These are phyloP conservation scores for Delitschia confertaspora DNA, from an alignment of 495 filamentous ascomycete genomes.

Conservation along the genomic window DNA sequence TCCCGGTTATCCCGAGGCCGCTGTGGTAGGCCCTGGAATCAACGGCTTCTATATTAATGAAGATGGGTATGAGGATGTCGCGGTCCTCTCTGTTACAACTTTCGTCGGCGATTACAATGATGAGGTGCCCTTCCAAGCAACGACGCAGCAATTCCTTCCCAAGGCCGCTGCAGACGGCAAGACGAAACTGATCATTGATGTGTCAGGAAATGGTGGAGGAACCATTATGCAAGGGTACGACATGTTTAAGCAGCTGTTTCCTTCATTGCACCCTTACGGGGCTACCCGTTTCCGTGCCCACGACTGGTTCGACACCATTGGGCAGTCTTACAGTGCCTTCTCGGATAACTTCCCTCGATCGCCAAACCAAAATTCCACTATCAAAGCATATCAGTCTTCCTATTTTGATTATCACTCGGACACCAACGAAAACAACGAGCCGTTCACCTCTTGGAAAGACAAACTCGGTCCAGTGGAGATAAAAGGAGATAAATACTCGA, in stretches of 20 bases:
- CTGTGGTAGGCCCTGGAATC: slow-evolving; percentile 38
- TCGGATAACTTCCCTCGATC: slow-evolving; percentile 10
- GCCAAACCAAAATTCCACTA: neutral
- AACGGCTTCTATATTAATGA: slow-evolving; percentile 43
- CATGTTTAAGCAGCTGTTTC: slow-evolving; percentile 40
- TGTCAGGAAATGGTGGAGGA: slow-evolving; percentile 32
- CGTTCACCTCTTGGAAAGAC: slow-evolving; percentile 20
- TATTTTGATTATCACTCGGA: slow-evolving; percentile 26
- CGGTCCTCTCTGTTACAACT: slow-evolving; percentile 35
- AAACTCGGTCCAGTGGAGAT: slow-evolving; percentile 23
- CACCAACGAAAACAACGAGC: slow-evolving; percentile 9
- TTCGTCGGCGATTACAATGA: slow-evolving; percentile 18
- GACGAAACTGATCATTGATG: slow-evolving; percentile 33
- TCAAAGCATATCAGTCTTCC: slow-evolving; percentile 3
- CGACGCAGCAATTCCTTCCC: slow-evolving; percentile 35
- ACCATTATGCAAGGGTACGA: slow-evolving; percentile 36
- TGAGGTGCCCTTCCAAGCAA: slow-evolving; percentile 35
- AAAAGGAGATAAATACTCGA: slow-evolving; percentile 22
- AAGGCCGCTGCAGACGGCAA: slow-evolving; percentile 33
- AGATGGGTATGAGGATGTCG: slow-evolving; percentile 40
- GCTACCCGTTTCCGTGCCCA: slow-evolving; percentile 40
- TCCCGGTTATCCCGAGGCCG: slow-evolving; percentile 43
- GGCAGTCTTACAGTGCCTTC: slow-evolving; percentile 36
- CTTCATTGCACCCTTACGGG: slow-evolving; percentile 38
- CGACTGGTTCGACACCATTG: slow-evolving; percentile 39